phyloP scores from a whole-genome alignment of 75 land plant species.

The Isoetes taiwanensis region DNA sequence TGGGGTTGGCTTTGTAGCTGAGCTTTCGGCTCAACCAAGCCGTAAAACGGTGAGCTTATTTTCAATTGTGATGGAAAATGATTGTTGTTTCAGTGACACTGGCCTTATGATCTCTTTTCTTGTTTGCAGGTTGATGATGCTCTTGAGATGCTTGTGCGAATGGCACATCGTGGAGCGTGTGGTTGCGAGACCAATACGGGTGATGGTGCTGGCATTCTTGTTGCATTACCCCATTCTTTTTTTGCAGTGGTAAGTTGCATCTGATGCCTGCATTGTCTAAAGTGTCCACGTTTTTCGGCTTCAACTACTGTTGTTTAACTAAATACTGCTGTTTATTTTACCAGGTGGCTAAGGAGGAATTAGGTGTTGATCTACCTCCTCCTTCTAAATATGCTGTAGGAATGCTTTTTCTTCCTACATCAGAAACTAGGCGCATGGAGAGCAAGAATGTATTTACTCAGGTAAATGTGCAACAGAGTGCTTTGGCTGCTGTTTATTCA shows the following conservation, averaged over 20 bases:
- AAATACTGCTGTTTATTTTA: background rate
- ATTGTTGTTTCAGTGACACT: too few relatives aligned
- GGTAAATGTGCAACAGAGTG: too few relatives aligned
- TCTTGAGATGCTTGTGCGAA: slow-evolving; percentile 76
- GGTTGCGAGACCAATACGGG: slow-evolving; percentile 97
- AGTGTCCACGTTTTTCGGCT: background rate
- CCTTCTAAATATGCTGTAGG: slow-evolving; percentile 84
- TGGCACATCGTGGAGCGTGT: slow-evolving; percentile 97
- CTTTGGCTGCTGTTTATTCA: too few relatives aligned
- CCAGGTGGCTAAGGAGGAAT: slow-evolving; percentile 53
- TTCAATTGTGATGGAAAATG: too few relatives aligned
- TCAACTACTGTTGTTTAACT: background rate
- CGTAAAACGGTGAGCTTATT: slow-evolving; percentile 59
- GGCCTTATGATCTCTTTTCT: background rate
- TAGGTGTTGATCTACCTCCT: slow-evolving; percentile 66
- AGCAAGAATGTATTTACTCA: slow-evolving; percentile 75
- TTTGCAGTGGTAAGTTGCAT: slow-evolving; percentile 37
- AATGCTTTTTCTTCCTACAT: slow-evolving; percentile 88
- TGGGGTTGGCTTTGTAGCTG: slow-evolving; percentile 97
- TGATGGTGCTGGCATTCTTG: slow-evolving; percentile 96
- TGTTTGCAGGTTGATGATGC: slow-evolving; percentile 62
- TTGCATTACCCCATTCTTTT: slow-evolving; percentile 81
- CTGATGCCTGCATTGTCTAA: background rate
- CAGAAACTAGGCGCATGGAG: slow-evolving; percentile 53
- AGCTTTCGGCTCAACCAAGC: slow-evolving; percentile 66